phyloP scores from a whole-genome alignment of 2,329 filamentous ascomycete genomes.

The Bipolaris oryzae region DNA sequence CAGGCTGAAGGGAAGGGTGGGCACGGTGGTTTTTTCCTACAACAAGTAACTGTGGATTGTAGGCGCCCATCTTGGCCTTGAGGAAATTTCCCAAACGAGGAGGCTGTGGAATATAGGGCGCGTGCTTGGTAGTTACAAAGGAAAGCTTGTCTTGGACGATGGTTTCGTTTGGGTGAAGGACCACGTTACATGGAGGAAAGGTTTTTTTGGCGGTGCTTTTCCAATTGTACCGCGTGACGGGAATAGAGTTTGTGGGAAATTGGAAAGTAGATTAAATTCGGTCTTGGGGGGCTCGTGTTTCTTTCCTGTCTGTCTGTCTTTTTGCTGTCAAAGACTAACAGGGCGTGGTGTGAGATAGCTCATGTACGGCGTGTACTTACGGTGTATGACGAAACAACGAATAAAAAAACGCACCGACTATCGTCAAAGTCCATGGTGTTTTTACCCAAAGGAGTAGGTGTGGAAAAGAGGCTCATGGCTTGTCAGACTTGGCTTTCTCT shows the following conservation, averaged over 20 bases:
- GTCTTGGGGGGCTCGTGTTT: no score
- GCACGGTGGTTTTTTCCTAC: conserved; percentile 2
- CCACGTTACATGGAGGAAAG: background rate
- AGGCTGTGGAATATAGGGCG: conserved; percentile 7
- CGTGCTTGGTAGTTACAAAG: conserved; percentile 3
- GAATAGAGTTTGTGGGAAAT: no score
- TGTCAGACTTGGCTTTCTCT: conserved; percentile 10
- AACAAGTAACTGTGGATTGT: conserved; percentile 13
- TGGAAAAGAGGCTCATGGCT: conserved; percentile 14
- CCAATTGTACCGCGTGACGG: no score
- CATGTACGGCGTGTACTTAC: no score
- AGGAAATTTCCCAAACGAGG: conserved; percentile 5
- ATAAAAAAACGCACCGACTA: background rate
- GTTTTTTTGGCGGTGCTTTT: no score
- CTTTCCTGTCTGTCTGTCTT: background rate
- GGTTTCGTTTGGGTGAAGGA: background rate
- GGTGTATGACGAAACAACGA: background rate
- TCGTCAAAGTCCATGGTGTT: background rate
- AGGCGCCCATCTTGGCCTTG: conserved; percentile 12
- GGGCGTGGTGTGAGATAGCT: background rate
- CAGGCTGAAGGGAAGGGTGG: no score
- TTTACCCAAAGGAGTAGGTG: conserved; percentile 9
- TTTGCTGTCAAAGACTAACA: background rate
- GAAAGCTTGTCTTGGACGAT: conserved; percentile 1
- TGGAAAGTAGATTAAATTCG: no score